Percentiles rank a stretch among this genome's conserved stretches.
Conservation (phyloP, 2,329 filamentous ascomycete species). For the Sporothrix schenckii region DNA sequence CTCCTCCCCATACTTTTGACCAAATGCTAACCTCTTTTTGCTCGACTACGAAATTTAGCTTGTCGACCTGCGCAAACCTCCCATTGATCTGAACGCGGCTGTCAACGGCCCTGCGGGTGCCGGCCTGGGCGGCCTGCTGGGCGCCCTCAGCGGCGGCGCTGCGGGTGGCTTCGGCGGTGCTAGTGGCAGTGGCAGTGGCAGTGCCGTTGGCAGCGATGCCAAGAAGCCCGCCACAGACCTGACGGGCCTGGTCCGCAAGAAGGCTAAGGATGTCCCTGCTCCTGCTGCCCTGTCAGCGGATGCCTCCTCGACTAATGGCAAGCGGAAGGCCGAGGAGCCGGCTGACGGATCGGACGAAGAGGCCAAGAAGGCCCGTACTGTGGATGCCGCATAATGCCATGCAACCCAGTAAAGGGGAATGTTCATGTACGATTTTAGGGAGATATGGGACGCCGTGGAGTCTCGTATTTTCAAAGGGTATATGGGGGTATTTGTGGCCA, state of each 20-base stretch:
- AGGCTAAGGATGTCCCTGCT: constrained; percentile 48
- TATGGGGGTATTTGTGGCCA: not conserved
- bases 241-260: constrained; percentile 72
- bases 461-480: not conserved
- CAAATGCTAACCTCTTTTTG: constrained; percentile 13
- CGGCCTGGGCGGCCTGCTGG: constrained; percentile 62
- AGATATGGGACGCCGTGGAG: not conserved
- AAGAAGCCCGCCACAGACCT: constrained; percentile 75
- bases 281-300: constrained; percentile 38
- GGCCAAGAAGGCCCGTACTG: constrained; percentile 43
- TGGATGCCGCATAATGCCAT: constrained; percentile 7
- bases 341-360: constrained; percentile 41
- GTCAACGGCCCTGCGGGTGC: constrained; percentile 56
- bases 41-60: constrained; percentile 50
- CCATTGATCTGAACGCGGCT: constrained; percentile 60
- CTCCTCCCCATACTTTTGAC: not conserved
- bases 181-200: constrained; percentile 44
- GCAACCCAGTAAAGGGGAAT: not conserved
- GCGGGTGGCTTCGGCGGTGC: constrained; percentile 42
- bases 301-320: constrained; percentile 44
- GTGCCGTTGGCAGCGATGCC: constrained; percentile 64
- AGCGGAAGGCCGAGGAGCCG: constrained; percentile 49
- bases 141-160: constrained; percentile 53
- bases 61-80: constrained; percentile 67
- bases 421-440: constrained; percentile 17